Conservation (phyloP, 2,329 filamentous ascomycete genomes). For the Ceratocystis eucalypticola region DNA sequence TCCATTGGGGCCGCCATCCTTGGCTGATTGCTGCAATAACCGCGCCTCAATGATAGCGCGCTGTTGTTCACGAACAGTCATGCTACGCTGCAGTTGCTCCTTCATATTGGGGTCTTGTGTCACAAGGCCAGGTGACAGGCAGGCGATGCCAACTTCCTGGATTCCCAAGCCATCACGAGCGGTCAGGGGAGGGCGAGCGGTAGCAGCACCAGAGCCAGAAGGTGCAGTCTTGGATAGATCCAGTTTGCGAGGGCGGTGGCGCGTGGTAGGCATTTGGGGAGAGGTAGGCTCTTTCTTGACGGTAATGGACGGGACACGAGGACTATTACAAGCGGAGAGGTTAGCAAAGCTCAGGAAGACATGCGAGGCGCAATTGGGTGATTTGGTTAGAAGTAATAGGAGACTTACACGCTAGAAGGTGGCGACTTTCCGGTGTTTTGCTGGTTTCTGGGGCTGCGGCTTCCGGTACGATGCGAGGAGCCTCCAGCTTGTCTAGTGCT, state of each 20-base stretch:
- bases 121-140: slow-evolving; percentile 86
- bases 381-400: slow-evolving; percentile 17
- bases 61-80: slow-evolving; percentile 87
- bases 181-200: slow-evolving; percentile 59
- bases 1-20: slow-evolving; percentile 44
- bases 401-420: slow-evolving; percentile 45
- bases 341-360: slow-evolving; percentile 15
- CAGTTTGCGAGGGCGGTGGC: slow-evolving; percentile 62
- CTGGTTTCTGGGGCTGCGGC: slow-evolving; percentile 22
- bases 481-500: neutral
- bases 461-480: slow-evolving; percentile 15
- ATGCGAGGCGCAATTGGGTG: slow-evolving; percentile 3
- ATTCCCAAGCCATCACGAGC: slow-evolving; percentile 68
- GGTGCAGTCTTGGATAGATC: slow-evolving; percentile 56
- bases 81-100: slow-evolving; percentile 84
- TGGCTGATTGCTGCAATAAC: slow-evolving; percentile 72
- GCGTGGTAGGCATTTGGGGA: slow-evolving; percentile 59
- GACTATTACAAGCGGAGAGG: slow-evolving; percentile 35
- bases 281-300: slow-evolving; percentile 95
- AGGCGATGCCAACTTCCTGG: slow-evolving; percentile 86
- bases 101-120: slow-evolving; percentile 96
- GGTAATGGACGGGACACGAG: slow-evolving; percentile 59
- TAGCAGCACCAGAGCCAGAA: slow-evolving; percentile 39
- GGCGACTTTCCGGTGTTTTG: slow-evolving; percentile 37
- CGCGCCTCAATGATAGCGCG: slow-evolving; percentile 87